Base-by-base conservation (phyloP, 257 asterid genomes). In the Euphrasia confusa region DNA sequence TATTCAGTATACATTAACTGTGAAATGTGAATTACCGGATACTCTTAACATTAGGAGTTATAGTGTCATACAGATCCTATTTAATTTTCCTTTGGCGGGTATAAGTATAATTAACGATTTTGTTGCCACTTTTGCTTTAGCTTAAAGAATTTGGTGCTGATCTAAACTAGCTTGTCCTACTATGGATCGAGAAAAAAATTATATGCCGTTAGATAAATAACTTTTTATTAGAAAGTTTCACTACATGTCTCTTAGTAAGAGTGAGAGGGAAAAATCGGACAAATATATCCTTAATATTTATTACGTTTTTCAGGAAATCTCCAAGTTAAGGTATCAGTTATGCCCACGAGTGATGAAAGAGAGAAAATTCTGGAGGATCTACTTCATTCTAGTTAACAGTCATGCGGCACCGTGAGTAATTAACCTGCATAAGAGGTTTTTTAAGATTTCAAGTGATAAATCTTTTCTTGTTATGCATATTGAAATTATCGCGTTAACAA, bases 341-440 rank as follows among this genome's bases (percentile, higher is more conserved):
- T 89, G 96, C 80, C 98, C 98, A 28, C 73, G 89, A 33, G 79
- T 75, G 77, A 92, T 92, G 97, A 89, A 81, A 83, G 96, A 92
- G 77, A 78, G 95, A 75, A 85, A 82, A 74, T 91, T 88, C 66
- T 91, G 98, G 98, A 87, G 89, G 82, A 92, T 86, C 79, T 92
- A 89, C 81, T 89, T 92, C 79, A 74, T 89, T 71, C 88, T 92
- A 26, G 97, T 86, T 50, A 86, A 83, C 71, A 83, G 87, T 70
- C 92, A 83, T 54, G 81, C 86, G 58, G 85, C 80, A 44, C 87
- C 80, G 99, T 92, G 73, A 84, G 99, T 89, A 42, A 58, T 44
- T 55, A 2, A 58, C 60, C 55, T 55, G 7, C 59, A 10, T n/a
- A 45, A 58, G 54, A 60, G 61, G 52, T 12, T 58, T 48, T 44